phyloP scores from a whole-genome alignment of 257 asterid species.

The Gentiana straminea region DNA sequence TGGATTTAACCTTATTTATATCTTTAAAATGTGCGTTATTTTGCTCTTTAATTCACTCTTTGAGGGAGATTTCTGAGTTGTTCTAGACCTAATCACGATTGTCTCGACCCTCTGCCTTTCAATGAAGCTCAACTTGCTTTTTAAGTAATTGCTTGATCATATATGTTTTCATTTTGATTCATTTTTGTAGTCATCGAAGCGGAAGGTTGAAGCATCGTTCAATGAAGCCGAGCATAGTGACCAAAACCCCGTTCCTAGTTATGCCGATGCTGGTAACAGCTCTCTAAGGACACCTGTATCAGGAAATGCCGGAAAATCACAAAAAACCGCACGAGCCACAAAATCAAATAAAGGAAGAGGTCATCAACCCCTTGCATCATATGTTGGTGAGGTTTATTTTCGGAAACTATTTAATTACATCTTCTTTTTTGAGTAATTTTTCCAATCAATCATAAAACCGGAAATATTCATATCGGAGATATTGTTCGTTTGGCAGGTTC shows the following conservation, averaged over 20 bases:
- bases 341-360: constrained; percentile 51
- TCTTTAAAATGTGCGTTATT: no score
- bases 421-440: not conserved
- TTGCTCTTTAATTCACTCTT: no score
- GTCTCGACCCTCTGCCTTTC: not conserved
- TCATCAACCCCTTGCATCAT: constrained; percentile 20
- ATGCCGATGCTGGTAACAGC: constrained; percentile 20
- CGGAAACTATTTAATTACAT: not conserved
- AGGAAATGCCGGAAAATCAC: constrained; percentile 64
- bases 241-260: constrained; percentile 33
- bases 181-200: constrained; percentile 45
- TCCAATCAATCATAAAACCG: not conserved
- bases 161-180: constrained; percentile 14
- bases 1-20: no score
- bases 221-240: constrained; percentile 37
- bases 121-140: constrained; percentile 3
- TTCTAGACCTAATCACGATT: no score
- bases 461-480: no score
- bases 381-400: constrained; percentile 44
- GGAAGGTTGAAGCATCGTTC: constrained; percentile 42
- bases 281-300: constrained; percentile 55
- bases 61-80: no score
- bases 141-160: constrained; percentile 4
- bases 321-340: constrained; percentile 57
- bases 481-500: constrained; percentile 48